Conservation (phyloP, 179 eudicot species). For the Vitellaria paradoxa region DNA sequence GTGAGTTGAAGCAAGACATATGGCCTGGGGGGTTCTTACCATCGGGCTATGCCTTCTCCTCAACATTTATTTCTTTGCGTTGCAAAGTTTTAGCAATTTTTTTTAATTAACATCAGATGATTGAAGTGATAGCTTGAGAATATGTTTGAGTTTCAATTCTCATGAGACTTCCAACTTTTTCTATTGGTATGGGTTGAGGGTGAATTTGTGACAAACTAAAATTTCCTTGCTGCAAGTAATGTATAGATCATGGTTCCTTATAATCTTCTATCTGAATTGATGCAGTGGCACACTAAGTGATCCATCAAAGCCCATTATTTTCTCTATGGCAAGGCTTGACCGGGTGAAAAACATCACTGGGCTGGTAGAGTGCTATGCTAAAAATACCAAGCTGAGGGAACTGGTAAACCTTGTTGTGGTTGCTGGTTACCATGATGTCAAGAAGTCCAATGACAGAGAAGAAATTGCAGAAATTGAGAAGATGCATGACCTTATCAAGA, state of each 20-base stretch:
- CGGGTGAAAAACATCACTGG: constrained; percentile 76
- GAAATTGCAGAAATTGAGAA: constrained; percentile 73
- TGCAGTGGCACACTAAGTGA: constrained; percentile 79
- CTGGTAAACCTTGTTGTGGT: constrained; percentile 64
- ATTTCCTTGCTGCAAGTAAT: no score
- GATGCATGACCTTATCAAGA: constrained; percentile 63
- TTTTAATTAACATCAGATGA: no score
- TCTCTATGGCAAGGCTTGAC: constrained; percentile 91
- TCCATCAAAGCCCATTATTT: constrained; percentile 66
- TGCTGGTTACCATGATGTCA: constrained; percentile 70
- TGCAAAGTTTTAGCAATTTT: no score
- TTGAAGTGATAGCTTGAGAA: no score
- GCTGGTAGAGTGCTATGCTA: constrained; percentile 67
- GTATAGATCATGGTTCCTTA: neutral
- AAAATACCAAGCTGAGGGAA: constrained; percentile 51
- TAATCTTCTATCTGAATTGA: constrained; percentile 4
- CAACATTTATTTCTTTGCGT: no score
- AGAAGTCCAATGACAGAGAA: constrained; percentile 70
- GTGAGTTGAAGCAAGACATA: no score
- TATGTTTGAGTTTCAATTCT: no score
- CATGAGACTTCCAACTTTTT: no score
- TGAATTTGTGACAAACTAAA: no score
- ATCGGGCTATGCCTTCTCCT: no score
- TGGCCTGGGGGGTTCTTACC: no score
- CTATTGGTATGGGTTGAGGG: no score